phyloP scores from a whole-genome alignment of 768 basidiomycete genomes.

The Collybia nuda region DNA sequence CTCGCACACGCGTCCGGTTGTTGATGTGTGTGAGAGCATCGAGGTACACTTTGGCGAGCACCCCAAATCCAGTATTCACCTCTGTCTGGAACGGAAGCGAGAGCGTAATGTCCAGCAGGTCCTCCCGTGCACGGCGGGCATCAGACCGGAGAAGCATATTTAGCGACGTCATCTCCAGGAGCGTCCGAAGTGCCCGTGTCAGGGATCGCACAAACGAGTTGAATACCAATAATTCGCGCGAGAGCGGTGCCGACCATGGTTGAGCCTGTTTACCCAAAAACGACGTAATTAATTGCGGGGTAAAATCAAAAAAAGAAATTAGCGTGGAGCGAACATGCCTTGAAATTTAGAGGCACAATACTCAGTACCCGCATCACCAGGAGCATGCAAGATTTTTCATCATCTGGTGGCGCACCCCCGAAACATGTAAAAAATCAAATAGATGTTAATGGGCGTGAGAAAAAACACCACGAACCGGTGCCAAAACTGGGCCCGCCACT shows the following conservation, averaged over 20 bases:
- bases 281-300: too few species aligned
- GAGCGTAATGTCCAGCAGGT: slow-evolving; percentile 87
- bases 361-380: slow-evolving; percentile 96
- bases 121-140: slow-evolving; percentile 84
- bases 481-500: slow-evolving; percentile 97
- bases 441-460: slow-evolving; percentile 28
- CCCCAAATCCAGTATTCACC: slow-evolving; percentile 97
- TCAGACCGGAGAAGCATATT: slow-evolving; percentile 93
- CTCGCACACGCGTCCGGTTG: slow-evolving; percentile 72
- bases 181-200: slow-evolving; percentile 84
- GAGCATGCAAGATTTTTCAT: slow-evolving; percentile 92
- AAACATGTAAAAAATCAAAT: slow-evolving; percentile 18
- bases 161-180: slow-evolving; percentile 87
- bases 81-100: slow-evolving; percentile 94
- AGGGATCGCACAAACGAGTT: slow-evolving; percentile 95
- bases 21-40: slow-evolving; percentile 91
- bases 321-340: slow-evolving; percentile 50
- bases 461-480: slow-evolving; percentile 53
- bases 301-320: slow-evolving; percentile 5
- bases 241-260: slow-evolving; percentile 94
- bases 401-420: slow-evolving; percentile 52
- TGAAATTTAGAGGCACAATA: slow-evolving; percentile 93
- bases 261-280: slow-evolving; percentile 53
- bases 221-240: slow-evolving; percentile 95
- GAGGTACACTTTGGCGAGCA: slow-evolving; percentile 94